Evolutionary conservation across 306 rosid genomes (phyloP).

Genomic region (Castanospermum australe): DNA sequence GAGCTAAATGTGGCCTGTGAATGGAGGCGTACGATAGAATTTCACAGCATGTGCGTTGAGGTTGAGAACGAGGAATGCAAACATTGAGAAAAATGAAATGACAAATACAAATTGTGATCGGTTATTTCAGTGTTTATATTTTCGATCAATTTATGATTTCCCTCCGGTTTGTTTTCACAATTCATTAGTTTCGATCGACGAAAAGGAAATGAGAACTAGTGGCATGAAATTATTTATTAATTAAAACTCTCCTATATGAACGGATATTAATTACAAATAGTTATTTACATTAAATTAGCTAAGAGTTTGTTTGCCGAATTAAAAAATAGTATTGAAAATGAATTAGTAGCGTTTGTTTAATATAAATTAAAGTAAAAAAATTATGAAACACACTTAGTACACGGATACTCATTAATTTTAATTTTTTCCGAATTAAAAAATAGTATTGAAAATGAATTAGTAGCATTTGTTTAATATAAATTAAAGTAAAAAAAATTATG

Average conservation of each 20-base stretch:
- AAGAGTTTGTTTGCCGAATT: not conserved
- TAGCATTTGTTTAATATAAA: too few species aligned
- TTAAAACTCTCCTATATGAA: not conserved
- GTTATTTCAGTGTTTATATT: not conserved
- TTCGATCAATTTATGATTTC: not conserved
- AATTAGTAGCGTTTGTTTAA: too few species aligned
- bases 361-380: too few species aligned
- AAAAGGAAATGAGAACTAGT: not conserved
- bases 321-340: too few species aligned
- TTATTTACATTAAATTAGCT: not conserved
- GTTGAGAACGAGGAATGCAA: not conserved
- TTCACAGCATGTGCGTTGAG: conserved; percentile 4
- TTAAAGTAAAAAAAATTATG: too few species aligned
- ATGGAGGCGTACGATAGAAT: conserved; percentile 17
- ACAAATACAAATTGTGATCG: not conserved
- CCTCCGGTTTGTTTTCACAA: not conserved
- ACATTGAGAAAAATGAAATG: not conserved
- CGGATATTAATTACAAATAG: not conserved
- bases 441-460: too few species aligned
- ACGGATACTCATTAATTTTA: too few species aligned
- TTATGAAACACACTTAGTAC: too few species aligned
- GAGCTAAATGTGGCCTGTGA: conserved; percentile 28
- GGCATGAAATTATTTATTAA: not conserved
- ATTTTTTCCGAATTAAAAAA: not conserved
- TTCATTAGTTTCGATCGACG: too few species aligned